Conservation (phyloP, 208 protist species). For the Crithidia fasciculata region DNA sequence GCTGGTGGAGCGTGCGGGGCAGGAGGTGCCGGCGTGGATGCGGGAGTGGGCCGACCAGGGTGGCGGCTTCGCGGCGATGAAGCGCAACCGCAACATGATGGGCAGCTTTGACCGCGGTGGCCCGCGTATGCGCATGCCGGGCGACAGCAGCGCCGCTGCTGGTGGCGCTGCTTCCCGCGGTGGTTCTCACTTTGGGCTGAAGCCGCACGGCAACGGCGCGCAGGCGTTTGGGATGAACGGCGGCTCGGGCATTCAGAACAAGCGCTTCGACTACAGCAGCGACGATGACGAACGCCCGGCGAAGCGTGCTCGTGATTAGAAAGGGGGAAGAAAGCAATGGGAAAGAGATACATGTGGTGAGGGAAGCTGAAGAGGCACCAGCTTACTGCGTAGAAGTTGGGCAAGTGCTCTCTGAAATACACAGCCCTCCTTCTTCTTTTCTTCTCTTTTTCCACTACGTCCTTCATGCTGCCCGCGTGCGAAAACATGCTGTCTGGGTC, state of each 20-base stretch:
- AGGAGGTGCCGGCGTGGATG: conserved; percentile 78
- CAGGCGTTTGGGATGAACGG: conserved; percentile 48
- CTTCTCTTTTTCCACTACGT: too few relatives aligned
- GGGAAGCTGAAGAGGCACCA: too few relatives aligned
- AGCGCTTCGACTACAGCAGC: conserved; percentile 70
- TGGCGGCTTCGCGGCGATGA: conserved; percentile 33
- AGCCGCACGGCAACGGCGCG: conserved; percentile 31
- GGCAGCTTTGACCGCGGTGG: conserved; percentile 54
- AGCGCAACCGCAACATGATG: conserved; percentile 79
- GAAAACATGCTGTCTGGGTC: too few relatives aligned
- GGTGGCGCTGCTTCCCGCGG: neutral
- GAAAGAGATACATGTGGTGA: neutral
- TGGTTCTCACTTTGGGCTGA: conserved; percentile 26
- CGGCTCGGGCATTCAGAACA: conserved; percentile 48
- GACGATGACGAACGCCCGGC: conserved; percentile 56
- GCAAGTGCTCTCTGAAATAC: too few relatives aligned
- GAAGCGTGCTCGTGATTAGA: conserved; percentile 36
- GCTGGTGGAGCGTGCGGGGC: conserved; percentile 72
- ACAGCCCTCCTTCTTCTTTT: too few relatives aligned
- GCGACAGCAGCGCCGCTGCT: conserved; percentile 33
- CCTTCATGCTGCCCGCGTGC: too few relatives aligned
- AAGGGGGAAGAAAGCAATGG: neutral
- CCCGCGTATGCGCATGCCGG: conserved; percentile 58
- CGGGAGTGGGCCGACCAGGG: conserved; percentile 71
- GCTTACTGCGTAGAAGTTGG: too few relatives aligned